phyloP scores from a whole-genome alignment of 2,329 filamentous ascomycete genomes.

The Aspergillus fumigatiaffinis region DNA sequence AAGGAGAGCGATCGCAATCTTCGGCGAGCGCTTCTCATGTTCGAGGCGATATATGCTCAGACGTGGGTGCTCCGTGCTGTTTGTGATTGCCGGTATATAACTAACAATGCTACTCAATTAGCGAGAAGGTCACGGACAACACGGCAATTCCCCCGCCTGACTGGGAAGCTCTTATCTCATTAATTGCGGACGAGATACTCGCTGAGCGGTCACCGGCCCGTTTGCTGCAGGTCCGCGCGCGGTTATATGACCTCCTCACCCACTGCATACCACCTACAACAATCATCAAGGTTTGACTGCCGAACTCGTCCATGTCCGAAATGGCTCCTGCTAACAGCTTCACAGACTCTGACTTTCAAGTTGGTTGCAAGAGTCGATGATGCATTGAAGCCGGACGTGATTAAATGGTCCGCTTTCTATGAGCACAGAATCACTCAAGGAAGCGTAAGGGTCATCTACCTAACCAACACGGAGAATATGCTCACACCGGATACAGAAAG shows the following conservation, averaged over 20 bases:
- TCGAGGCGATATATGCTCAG: slow-evolving; percentile 92
- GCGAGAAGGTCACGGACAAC: slow-evolving; percentile 82
- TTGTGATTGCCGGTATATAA: neutral
- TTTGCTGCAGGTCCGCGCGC: slow-evolving; percentile 81
- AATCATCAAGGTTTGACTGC: slow-evolving; percentile 66
- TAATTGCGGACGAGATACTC: slow-evolving; percentile 90
- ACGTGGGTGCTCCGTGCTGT: slow-evolving; percentile 61
- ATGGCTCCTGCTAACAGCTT: slow-evolving; percentile 4
- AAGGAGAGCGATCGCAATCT: slow-evolving; percentile 88
- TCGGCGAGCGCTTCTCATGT: slow-evolving; percentile 88
- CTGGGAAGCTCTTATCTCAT: slow-evolving; percentile 87
- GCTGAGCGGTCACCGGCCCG: slow-evolving; percentile 86
- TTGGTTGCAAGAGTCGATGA: slow-evolving; percentile 84
- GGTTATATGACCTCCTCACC: slow-evolving; percentile 94
- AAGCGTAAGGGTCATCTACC: slow-evolving; percentile 44
- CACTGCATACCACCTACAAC: slow-evolving; percentile 96
- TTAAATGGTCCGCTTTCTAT: slow-evolving; percentile 95
- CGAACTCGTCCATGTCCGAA: neutral
- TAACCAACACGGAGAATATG: neutral
- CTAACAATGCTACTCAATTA: slow-evolving; percentile 35
- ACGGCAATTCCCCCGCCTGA: slow-evolving; percentile 92
- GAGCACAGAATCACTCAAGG: slow-evolving; percentile 92
- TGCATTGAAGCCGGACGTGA: slow-evolving; percentile 81
- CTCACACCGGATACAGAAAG: slow-evolving; percentile 54
- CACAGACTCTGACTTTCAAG: slow-evolving; percentile 80